Base-by-base conservation (phyloP, 2,329 filamentous ascomycete species). In the Neophaeococcomyces mojaviensis region DNA sequence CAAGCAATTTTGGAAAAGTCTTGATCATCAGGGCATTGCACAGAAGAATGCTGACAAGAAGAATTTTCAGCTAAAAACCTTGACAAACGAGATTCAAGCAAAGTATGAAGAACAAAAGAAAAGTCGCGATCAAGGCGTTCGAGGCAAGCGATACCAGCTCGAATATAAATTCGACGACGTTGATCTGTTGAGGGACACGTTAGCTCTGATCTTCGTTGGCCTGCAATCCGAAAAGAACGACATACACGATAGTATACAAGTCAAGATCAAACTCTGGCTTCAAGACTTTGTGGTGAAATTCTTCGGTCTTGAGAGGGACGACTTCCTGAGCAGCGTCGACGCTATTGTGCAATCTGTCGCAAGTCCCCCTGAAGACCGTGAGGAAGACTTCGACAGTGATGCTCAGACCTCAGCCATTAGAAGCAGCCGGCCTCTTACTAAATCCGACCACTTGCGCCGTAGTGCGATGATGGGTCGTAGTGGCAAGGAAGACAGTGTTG, bases 1-100 rank as follows among this genome's bases (percentile, higher is more conserved):
- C 61, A 83, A 85, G 59, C 90, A 94, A 71, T 94, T 96, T 67
- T 86, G 94, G 68, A 94, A 88, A 70, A 95, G 88, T 64, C 79
- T 98, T 43, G 92, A 98, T 60, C 92, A 98, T 61, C 94, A 97
- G 77, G 88, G 88, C 16, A 88, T 94, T 49, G 82, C 88, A 44
- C 86, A 88, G 59, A 94, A 92, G 68, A 79, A 82, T 52, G 82
- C 78, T 31, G 92, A 98, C 67, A 97, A 97, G 77, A 84, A 88
- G 56, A 84, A 87, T 55, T 86, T 96, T 49, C 86, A 90, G 40
- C 82, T 84, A 3, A 97, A 97, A 68, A 85, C 90, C 48, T 79
- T 98, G 9, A 83, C 92, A 28, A 86, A 88, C 57, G 83, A 92
- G 49, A 89, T 97, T 61, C 88, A 92, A 65, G 88, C 87, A 40